Evolutionary conservation across 192 early-diverging fungal genomes (phyloP), one percentile per base, ranked within the genome.

Genomic region (Coemansia sp.): DNA sequence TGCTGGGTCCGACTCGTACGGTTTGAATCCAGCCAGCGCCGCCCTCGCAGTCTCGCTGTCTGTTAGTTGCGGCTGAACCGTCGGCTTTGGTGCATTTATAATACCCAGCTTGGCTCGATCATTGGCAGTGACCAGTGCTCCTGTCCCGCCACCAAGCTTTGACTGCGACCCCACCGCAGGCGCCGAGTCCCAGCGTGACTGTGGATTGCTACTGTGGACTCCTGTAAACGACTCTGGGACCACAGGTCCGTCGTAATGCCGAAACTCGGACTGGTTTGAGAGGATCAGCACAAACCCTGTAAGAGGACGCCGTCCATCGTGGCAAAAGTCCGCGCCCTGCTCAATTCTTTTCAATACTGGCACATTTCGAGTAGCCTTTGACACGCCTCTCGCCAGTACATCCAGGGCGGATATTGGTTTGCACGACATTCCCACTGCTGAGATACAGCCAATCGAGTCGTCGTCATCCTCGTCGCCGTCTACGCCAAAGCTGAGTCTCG

Each of bases 401-500:
- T 33, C 37, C 36, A 53, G n/a, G 8, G 52, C 52, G 2, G 52
- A 53, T 11, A n/a, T 35, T 18, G 52, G 18, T 9, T 35, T 35
- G 33, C 52, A 32, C 11, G 21, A 2, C 29, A 32, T 18, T 1
- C n/a, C 3, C 5, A 8, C 12, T 11, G 32, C 18, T 14, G 17
- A 12, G 18, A 15, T 10, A 53, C 3, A 22, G 21, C n/a, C 48
- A 18, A 14, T 8, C 3, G 35, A n/a, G 10, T 21, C 41, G 18
- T 56, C 62, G 24, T 69, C 67, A 3, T 63, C 68, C 12, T 62
- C 67, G 4, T 70, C 63, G 15, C 57, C 62, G 2, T 53, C 33
- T 3, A 40, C 32, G 10, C 58, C 66, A 65, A 78, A 78, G 43
- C 75, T 78, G 8, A 79, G 70, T 21, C 55, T 53, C 29, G 37